Base-by-base conservation (phyloP, 2,329 filamentous ascomycete genomes). In the Epichloe brachyelytri region DNA sequence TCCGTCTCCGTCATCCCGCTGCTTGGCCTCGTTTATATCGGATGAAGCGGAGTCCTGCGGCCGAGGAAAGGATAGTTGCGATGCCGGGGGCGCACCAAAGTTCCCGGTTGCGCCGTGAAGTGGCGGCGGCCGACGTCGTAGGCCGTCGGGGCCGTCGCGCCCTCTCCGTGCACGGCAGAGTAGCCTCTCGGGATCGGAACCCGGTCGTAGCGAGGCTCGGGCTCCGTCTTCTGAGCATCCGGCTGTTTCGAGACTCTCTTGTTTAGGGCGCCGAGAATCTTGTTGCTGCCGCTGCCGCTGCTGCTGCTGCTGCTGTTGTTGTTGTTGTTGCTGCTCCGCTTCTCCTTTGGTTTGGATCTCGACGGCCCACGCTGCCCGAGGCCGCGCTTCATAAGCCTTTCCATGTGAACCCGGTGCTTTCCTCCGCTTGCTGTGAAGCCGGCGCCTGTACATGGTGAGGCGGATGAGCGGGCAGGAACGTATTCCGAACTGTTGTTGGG, bases 141-240 rank as follows among this genome's bases (percentile, higher is more conserved):
- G 14, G 59, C 59, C 1, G 63, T 58, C 1, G 60, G 63, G 3
- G 57, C 61, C n/a, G 59, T 47, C 12, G 52, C 56, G 19, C 65
- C 67, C 46, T 70, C 68, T 30, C 65, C 67, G 45, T 68, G 65
- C 4, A 69, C 68, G 14, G 64, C 56, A 6, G 55, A 51, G 43
- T 72, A 71, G 12, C 63, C 61, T 26, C 53, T 56, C 0, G 69
- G 69, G 37, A 71, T 69, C 1, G 69, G 66, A 1, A 71, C 65
- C 12, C 59, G 57, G 3, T 58, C 66, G 38, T 71, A 71, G 30
- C 61, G 60, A 12, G 62, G 67, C 44, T 69, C 68, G 4, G 50
- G 44, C 15, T 52, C 46, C 15, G 20, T 15, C 5, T 12, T 12
- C 14, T 15, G 46, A 20, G 15, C 43, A 19, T 50, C 43, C 7